Base-by-base conservation (phyloP, 768 basidiomycete genomes). In the Butyriboletus loyo region DNA sequence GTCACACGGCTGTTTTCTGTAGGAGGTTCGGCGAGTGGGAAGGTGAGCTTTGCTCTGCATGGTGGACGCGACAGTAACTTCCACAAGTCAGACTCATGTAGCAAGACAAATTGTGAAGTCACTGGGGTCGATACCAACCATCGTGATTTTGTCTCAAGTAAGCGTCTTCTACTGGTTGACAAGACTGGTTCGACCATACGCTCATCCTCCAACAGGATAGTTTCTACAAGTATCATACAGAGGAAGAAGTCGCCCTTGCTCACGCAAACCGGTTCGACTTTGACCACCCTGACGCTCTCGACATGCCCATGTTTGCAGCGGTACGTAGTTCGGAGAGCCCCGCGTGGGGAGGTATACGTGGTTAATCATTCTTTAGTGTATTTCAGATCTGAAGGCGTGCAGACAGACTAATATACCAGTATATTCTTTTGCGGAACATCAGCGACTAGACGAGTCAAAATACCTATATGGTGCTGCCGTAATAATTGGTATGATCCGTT, bases 381-480 rank as follows among this genome's bases (percentile, higher is more conserved):
- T 98, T 43, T 71, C 80, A 25, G 92, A 97, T 60, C 73, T 99
- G 55, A 97, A 94, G 68, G 76, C 82, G 6, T 90, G 92, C 66
- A 83, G 74, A 67, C 93, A 84, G 65, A 82, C 85, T 0, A 89
- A 96, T 70, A 92, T 98, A 53, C 96, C 97, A 0, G 82, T 96
- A 7, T 99, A 99, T 69, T 96, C 93, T 0, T 99, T 99, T 70
- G 77, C 82, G 24, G 78, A 89, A 57, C 97, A 99, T 71, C 93
- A 97, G 66, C 77, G 92, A 52, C 65, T 87, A 25, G 72, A 80
- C 14, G 87, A 92, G 59, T 85, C 79, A 27, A 89, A 92, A 66
- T 95, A 97, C 71, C 74, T 96, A 3, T 98, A 98, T 66, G 94
- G 94, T 5, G 93, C 94, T 13, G 85, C 89, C 17, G 87, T 98